Base-by-base conservation (phyloP, 1,284 basidiomycete genomes). In the Tetrapyrgos nigripes region DNA sequence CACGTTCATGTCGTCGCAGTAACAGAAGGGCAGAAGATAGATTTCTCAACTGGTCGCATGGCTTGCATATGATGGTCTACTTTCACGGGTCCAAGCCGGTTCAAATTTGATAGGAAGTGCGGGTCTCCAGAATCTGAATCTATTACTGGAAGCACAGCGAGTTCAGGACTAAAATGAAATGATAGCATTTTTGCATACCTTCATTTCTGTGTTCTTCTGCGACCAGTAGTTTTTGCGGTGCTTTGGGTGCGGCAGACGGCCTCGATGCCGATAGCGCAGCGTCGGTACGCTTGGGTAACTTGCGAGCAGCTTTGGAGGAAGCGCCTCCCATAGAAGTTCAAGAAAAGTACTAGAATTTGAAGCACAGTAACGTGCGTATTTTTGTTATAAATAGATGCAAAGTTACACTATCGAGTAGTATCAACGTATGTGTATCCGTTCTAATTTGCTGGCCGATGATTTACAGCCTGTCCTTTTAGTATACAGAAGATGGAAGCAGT, bases 71-170 rank as follows among this genome's bases (percentile, higher is more conserved):
- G 82, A 69, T 85, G 89, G 71, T 87, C 86, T 21, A 95, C 90
- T 21, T 75, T 77, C 6, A 94, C 93, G 26, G 83, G 88, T 1
- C 93, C 93, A 3, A 95, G 75, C 45, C 75, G 80, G 62, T 70
- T 85, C 50, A 96, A 74, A 66, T 93, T 94, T 29, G 85, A 79
- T 67, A 92, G 71, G 59, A 94, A 87, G 53, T 94, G 85, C 1
- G 92, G 91, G 70, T 95, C 93, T 63, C 78, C 80, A 6, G 85
- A 83, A 68, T 95, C 92, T 61, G 72, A 74, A 59, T 85, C 77
- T 63, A 94, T 87, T 3, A 76, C 93, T 94, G 65, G 28, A 43
- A 29, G 24, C 23, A 19, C 10, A 33, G 29, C 14, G 28, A 5
- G 31, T 51, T 6, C 26, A 24, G 44, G 37, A 29, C 28, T 8